Evolutionary conservation across 164 flowering plant genomes (phyloP), one percentile per base, ranked within the genome.

Genomic region (Kingdonia uniflora): DNA sequence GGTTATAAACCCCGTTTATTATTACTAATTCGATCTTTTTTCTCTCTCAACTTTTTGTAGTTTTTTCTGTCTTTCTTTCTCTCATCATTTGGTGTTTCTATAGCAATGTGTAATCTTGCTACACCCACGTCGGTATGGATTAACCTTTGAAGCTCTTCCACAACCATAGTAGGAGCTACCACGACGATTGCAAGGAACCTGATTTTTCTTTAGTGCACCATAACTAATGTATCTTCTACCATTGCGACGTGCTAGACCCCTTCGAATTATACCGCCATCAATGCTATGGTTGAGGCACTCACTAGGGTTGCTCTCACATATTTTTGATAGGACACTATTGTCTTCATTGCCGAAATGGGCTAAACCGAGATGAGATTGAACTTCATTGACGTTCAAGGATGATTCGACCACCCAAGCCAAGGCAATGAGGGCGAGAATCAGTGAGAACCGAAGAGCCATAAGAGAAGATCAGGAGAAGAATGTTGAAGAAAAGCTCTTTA

Each of bases 91-190:
- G 20, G 21, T 17, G n/a, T 48, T 3, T 26, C 65, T 55, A 6
- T 29, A 12, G 35, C 65, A 62, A 40, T 17, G 49, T 40, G 65
- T 61, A 29, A 49, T 49, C n/a, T 1, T 6, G 38, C 42, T 54
- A 49, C 65, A 61, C 4, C 65, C 44, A 11, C 65, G 47, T 42
- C 52, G 55, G 24, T 55, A 62, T 40, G 65, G 60, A 50, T 62
- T 62, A 38, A 24, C 38, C 24, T 16, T 55, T 13, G 41, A 11
- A 8, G 49, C 54, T 26, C 11, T 55, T 4, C 42, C 45, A 35
- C 65, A 62, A 15, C 54, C 45, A 35, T 62, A 62, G 42, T 62
- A 62, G 14, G 65, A 62, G 2, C 24, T 15, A 2, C 65, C 60
- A 20, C 43, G 55, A 5, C 14, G 16, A 8, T 11, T 16, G 23